Conservation (phyloP, 257 asterid species). For the Salvia miltiorrhiza region DNA sequence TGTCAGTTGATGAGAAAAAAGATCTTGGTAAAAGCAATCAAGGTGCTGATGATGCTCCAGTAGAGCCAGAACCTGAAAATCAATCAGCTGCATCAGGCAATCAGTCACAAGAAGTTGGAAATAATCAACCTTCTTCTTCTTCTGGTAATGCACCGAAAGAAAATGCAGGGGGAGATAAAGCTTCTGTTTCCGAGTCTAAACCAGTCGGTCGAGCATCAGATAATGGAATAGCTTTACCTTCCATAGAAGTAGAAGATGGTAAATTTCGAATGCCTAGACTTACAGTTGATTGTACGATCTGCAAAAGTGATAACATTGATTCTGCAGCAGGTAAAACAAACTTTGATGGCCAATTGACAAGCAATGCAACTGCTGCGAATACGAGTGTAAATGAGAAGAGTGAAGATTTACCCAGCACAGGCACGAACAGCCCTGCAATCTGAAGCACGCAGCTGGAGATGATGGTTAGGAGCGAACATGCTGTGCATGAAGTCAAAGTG, state of each 20-base stretch:
- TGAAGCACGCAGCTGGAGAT: slow-evolving; percentile 15
- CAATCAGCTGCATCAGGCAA: slow-evolving; percentile 29
- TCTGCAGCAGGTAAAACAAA: slow-evolving; percentile 26
- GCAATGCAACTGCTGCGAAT: slow-evolving; percentile 22
- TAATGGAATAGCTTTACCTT: slow-evolving; percentile 21
- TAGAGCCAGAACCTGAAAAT: slow-evolving; percentile 28
- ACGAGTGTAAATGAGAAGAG: slow-evolving; percentile 8
- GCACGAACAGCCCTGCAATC: slow-evolving; percentile 18
- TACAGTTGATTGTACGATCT: not conserved
- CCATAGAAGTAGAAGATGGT: slow-evolving; percentile 25
- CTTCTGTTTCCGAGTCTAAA: slow-evolving; percentile 3
- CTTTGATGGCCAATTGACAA: slow-evolving; percentile 6
- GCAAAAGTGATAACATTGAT: slow-evolving; percentile 7
- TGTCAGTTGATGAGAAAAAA: slow-evolving; percentile 22
- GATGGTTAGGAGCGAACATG: too few relatives aligned
- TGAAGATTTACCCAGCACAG: slow-evolving; percentile 24
- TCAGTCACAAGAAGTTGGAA: slow-evolving; percentile 26
- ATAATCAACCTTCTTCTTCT: slow-evolving; percentile 26
- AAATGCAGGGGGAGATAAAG: slow-evolving; percentile 22
- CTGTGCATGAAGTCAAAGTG: not conserved
- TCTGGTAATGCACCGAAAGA: slow-evolving; percentile 30
- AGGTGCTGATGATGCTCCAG: slow-evolving; percentile 17
- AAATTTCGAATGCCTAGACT: not conserved
- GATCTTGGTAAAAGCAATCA: slow-evolving; percentile 20
- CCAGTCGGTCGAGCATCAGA: slow-evolving; percentile 20